Evolutionary conservation across 192 early-diverging fungal genomes (phyloP), one percentile per base, ranked within the genome.

Genomic region (Coemansia sp.): DNA sequence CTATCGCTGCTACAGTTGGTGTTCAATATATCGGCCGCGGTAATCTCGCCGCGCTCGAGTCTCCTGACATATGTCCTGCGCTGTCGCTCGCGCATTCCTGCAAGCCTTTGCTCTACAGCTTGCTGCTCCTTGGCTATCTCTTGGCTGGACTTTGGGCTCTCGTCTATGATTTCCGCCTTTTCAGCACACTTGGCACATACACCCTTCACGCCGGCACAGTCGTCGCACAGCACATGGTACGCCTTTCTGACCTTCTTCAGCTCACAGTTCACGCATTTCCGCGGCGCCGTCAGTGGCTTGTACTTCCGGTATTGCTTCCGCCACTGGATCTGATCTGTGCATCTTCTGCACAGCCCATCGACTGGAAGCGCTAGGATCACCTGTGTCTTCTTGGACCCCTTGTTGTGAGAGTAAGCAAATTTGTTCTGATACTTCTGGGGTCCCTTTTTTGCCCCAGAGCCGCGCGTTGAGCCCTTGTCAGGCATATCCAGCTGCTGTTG

Each of bases 231-330:
- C 14, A 96, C 89, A 82, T 97, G 97, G 78, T 99, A 99, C 19
- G 95, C 95, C 65, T 96, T 92, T 61, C 86, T 91, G 66, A 99
- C 86, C 14, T 85, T 84, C 70, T 93, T 94, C 74, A 91, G 85
- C 52, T 90, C 61, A 78, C 97, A 99, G 21, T 32, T 8, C 29
- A 75, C 74, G 59, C 76, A 99, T 68, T 90, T 94, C 77, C 95
- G 95, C 59, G 91, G 86, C 23, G 84, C 85, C 22, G 94, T 94
- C 70, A 99, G 86, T 33, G 95, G 93, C 86, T 97, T 99, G 84
- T 99, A 99, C 80, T 97, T 95, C 74, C 89, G 89, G 85, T 93
- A 94, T 77, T 93, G 90, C 76, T 99, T 96, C 57, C 92, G 84
- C 89, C 88, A 93, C 76, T 87, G 67, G 23, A 93, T 84, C 39